Conservation (phyloP, 495 filamentous ascomycete species). For the Podospora australis region DNA sequence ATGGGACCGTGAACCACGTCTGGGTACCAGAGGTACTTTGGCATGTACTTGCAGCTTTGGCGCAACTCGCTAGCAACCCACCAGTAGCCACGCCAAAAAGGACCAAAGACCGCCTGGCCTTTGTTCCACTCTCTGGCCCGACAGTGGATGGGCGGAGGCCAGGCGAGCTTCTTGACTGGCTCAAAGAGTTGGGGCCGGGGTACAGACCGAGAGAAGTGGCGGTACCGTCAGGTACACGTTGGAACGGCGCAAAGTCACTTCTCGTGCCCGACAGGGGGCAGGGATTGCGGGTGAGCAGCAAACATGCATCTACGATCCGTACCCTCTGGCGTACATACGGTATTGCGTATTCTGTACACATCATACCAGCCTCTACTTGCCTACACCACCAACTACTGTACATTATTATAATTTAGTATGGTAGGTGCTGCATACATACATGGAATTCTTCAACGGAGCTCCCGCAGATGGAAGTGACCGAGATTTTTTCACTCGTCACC, state of each 20-base stretch:
- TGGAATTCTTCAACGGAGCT: too few species aligned
- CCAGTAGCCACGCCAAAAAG: too few species aligned
- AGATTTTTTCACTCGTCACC: too few species aligned
- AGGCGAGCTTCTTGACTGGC: slow-evolving; percentile 12
- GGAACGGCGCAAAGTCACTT: slow-evolving; percentile 17
- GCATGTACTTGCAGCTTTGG: slow-evolving; percentile 10
- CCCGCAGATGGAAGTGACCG: too few species aligned
- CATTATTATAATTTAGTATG: too few species aligned
- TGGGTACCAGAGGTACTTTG: slow-evolving; percentile 9
- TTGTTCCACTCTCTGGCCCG: slow-evolving; percentile 15
- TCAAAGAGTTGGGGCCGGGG: slow-evolving; percentile 7
- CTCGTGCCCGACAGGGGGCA: slow-evolving; percentile 30
- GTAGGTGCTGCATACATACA: not conserved
- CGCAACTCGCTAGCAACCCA: slow-evolving; percentile 15
- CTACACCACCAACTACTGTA: too few species aligned
- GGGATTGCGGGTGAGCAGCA: slow-evolving; percentile 41
- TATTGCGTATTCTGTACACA: not conserved
- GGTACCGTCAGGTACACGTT: slow-evolving; percentile 23
- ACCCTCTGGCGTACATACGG: not conserved
- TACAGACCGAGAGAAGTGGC: slow-evolving; percentile 9
- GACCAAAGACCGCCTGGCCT: slow-evolving; percentile 11
- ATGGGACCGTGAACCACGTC: slow-evolving; percentile 8
- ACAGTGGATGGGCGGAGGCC: slow-evolving; percentile 1
- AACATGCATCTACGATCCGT: slow-evolving; percentile 11
- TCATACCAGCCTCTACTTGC: not conserved